Conservation (phyloP, 2,329 filamentous ascomycete species). For the Aspergillus tamarii region DNA sequence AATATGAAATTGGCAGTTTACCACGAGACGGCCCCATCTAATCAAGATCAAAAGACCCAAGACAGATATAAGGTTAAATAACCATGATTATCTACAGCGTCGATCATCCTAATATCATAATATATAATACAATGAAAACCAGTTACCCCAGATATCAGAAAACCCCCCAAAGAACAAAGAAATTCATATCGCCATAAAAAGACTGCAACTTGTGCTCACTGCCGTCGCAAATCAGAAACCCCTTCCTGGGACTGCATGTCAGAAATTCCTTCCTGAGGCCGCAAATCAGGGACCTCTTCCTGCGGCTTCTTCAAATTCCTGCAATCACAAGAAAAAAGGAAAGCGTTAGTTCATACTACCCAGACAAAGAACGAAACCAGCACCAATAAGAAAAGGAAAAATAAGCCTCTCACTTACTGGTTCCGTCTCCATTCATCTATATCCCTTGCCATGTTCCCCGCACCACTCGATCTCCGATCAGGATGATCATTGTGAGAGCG, state of each 20-base stretch:
- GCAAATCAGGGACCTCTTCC: background rate
- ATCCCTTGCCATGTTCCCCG: slow-evolving; percentile 37
- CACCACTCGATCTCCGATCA: slow-evolving; percentile 19
- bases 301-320: background rate
- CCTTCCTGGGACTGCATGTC: background rate
- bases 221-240: background rate
- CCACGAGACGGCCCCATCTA: background rate
- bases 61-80: background rate
- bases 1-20: background rate
- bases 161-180: background rate
- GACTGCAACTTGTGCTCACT: background rate
- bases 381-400: background rate
- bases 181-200: background rate
- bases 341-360: background rate
- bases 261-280: background rate
- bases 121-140: background rate
- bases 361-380: background rate
- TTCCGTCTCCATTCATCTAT: slow-evolving; percentile 47
- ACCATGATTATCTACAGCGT: background rate
- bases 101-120: background rate
- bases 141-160: background rate
- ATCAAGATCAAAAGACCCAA: background rate
- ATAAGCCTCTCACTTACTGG: background rate
- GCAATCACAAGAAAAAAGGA: background rate
- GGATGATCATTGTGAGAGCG: slow-evolving; percentile 20